Base-by-base conservation (phyloP, 257 asterid genomes). In the Primulina tabacum region DNA sequence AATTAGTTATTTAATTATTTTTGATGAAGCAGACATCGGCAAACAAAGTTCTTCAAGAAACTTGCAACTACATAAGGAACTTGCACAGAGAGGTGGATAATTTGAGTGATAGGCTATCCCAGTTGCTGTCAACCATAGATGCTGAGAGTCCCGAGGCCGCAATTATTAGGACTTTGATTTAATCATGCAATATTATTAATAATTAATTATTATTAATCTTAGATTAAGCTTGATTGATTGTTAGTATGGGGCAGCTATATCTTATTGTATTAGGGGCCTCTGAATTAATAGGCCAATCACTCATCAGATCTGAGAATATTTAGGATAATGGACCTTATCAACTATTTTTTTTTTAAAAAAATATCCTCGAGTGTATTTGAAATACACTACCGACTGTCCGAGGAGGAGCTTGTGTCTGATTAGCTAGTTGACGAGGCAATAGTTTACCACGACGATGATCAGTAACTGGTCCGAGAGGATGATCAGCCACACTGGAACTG, bases 91-190 rank as follows among this genome's bases (percentile, higher is more conserved):
- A 93, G 65, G 95, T 90, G 69, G 92, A 87, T 73, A 92, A 90
- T 82, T 83, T 93, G 34, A 93, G 98, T 60, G 98, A 87, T 52
- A 85, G 98, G 71, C 89, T 93, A 11, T 90, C 97, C 10, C 92
- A 93, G 55, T 87, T 90, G 0, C 72, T 93, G 52, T 83, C 93
- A 8, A 87, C 98, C 11, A 80, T 89, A 14, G 97, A 93, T 77
- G 84, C 92, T 8, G 89, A 92, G 16, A 90, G 96, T 79, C 95
- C 95, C 0, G 94, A 93, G 72, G 98, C 98, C 28, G 95, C 95
- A 30, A 90, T 93, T 5, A 83, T 93, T 71, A 88, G 98, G 84
- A 90, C 88, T 77, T 89, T 93, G 80, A 82, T 90, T 24, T 81
- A 60, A 50, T 50, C 57, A 50, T 16, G 57, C 20, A 50, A 16